phyloP scores from a whole-genome alignment of 305 asterid genomes.

The Rubia occidens region DNA sequence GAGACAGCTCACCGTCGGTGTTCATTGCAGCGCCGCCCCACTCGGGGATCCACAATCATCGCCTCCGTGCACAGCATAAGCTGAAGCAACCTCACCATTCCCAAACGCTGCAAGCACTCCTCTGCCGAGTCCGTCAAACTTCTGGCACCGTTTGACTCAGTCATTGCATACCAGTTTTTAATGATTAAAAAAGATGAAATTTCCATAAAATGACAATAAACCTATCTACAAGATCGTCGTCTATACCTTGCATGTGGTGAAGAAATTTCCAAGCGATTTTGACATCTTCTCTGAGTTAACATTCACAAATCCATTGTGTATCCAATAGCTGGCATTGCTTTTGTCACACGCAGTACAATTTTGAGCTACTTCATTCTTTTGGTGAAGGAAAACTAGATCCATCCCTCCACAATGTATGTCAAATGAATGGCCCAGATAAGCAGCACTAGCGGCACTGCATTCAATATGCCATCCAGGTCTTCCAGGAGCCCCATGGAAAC shows the following conservation, averaged over 20 bases:
- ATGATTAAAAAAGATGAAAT: neutral
- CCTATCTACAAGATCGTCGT: neutral
- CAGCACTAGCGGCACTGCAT: constrained; percentile 99
- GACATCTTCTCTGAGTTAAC: constrained; percentile 95
- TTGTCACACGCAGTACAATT: constrained; percentile 86
- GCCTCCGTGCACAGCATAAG: no score
- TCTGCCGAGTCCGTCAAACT: constrained; percentile 19
- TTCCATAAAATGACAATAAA: neutral
- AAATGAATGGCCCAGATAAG: constrained; percentile 72
- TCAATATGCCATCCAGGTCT: constrained; percentile 99
- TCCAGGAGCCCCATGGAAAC: constrained; percentile 97
- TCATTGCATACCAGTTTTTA: constrained; percentile 6
- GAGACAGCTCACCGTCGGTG: no score
- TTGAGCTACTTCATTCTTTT: constrained; percentile 98
- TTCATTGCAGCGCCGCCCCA: no score
- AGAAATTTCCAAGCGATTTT: constrained; percentile 93
- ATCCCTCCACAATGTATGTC: constrained; percentile 99
- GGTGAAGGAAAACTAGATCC: constrained; percentile 97
- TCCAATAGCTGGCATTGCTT: constrained; percentile 76
- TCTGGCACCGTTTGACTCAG: constrained; percentile 43
- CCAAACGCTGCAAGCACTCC: no score
- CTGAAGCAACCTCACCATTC: no score
- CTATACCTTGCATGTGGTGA: constrained; percentile 85
- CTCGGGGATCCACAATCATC: no score
- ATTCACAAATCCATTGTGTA: constrained; percentile 95